These are phyloP conservation scores for Aphanocladium album DNA, from an alignment of 2,329 filamentous ascomycete species.

Conservation along the genomic window DNA sequence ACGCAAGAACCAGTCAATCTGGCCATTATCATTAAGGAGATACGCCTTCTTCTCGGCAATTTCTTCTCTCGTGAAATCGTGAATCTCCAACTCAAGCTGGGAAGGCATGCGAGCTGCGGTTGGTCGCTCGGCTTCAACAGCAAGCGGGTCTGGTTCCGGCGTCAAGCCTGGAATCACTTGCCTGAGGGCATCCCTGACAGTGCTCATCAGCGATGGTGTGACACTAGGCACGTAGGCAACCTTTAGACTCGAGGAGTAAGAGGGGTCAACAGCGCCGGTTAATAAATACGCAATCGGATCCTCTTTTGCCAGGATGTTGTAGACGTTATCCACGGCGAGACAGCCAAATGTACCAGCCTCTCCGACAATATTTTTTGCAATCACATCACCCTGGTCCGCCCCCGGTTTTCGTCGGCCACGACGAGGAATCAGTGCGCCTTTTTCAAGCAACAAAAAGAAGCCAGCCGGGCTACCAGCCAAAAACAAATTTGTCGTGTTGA, in stretches of 20 bases:
- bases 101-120: conserved; percentile 48
- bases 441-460: conserved; percentile 87
- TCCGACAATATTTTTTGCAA: conserved; percentile 61
- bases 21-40: conserved; percentile 90
- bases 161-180: conserved; percentile 54
- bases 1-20: conserved; percentile 84
- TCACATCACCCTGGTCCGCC: conserved; percentile 57
- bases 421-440: conserved; percentile 65
- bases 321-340: conserved; percentile 89
- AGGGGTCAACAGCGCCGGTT: conserved; percentile 81
- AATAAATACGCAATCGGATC: conserved; percentile 84
- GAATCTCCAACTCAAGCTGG: conserved; percentile 86
- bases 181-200: conserved; percentile 57
- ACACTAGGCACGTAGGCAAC: conserved; percentile 74
- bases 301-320: conserved; percentile 75
- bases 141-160: conserved; percentile 24
- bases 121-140: conserved; percentile 31
- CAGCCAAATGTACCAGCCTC: conserved; percentile 79
- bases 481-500: conserved; percentile 86
- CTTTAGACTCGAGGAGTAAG: conserved; percentile 72
- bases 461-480: conserved; percentile 84
- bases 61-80: conserved; percentile 90
- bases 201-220: conserved; percentile 59
- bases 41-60: conserved; percentile 84
- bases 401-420: conserved; percentile 71